Conservation (phyloP, 768 basidiomycete genomes). For the Russula sp. region DNA sequence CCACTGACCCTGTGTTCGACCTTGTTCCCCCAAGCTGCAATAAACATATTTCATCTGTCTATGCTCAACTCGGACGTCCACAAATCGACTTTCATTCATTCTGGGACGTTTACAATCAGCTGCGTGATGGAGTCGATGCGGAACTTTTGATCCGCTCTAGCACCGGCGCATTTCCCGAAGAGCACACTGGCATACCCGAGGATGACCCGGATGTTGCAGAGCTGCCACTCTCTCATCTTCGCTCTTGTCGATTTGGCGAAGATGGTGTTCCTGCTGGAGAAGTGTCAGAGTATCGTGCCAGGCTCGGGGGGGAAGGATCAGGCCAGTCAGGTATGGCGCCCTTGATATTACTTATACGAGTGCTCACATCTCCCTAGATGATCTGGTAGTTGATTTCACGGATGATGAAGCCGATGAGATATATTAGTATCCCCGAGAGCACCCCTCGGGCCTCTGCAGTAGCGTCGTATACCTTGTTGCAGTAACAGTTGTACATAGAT, state of each 20-base stretch:
- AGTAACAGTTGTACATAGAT: too few species aligned
- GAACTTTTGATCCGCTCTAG: too few species aligned
- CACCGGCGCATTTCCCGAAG: too few species aligned
- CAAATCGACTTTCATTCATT: background rate
- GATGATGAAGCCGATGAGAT: background rate
- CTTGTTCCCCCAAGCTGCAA: background rate
- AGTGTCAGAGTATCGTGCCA: too few species aligned
- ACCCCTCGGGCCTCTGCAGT: background rate
- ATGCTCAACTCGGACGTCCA: background rate
- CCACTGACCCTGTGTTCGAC: background rate
- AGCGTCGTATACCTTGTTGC: background rate
- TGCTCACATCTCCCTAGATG: background rate
- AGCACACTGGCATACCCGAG: too few species aligned
- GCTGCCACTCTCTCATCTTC: background rate
- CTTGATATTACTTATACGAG: too few species aligned
- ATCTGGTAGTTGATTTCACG: background rate
- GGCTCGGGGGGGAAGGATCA: too few species aligned
- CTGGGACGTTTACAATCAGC: background rate
- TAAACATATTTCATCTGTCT: background rate
- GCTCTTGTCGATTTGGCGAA: background rate
- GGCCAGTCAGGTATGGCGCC: too few species aligned
- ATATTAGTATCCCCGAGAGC: background rate
- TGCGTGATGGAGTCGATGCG: background rate
- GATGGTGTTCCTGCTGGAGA: background rate
- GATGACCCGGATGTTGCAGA: background rate